Evolutionary conservation across 2,329 filamentous ascomycete species (phyloP), one percentile per base, ranked within the genome.

Genomic region (Zasmidium cellare): DNA sequence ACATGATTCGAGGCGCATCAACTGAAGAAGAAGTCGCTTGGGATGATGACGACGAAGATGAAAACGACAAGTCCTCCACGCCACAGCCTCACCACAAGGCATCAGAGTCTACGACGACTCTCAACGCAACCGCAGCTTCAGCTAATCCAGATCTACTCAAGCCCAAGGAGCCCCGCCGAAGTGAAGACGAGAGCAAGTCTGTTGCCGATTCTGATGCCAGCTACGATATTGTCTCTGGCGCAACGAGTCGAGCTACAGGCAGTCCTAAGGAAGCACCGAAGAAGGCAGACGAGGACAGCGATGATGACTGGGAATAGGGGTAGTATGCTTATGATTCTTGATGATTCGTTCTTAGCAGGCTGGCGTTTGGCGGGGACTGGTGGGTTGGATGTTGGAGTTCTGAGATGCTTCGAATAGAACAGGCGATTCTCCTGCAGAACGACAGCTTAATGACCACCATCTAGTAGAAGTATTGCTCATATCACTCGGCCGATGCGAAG

Each of bases 161-260:
- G 74, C 82, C 87, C 23, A 76, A 63, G 1, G 85, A 89, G 66
- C 79, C 86, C 18, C 87, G 90, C 54, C 77, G 79, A 41, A 96
- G 92, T 69, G 92, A 96, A 70, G 89, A 92, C 74, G 76, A 80
- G 47, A 73, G 74, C 73, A 92, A 93, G 73, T 96, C 90, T 23
- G 90, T 94, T 66, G 87, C 92, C 7, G 94, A 94, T 69, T 97
- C 93, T 72, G 94, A 99, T 68, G 91, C 91, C 18, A 96, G 92
- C 77, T 99, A 99, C 74, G 94, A 99, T 73, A 83, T 99, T 31
- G 91, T 99, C 2, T 80, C 77, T 47, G 89, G 89, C 7, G 87
- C 88, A 5, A 80, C 86, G 47, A 96, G 90, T 73, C 89, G 90
- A 64, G 88, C 91, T 18, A 89, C 91, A 1, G 82, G 84, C 3